Evolutionary conservation across 495 filamentous ascomycete species (phyloP), one percentile per base, ranked within the genome.

Genomic region (Amniculicola lignicola): DNA sequence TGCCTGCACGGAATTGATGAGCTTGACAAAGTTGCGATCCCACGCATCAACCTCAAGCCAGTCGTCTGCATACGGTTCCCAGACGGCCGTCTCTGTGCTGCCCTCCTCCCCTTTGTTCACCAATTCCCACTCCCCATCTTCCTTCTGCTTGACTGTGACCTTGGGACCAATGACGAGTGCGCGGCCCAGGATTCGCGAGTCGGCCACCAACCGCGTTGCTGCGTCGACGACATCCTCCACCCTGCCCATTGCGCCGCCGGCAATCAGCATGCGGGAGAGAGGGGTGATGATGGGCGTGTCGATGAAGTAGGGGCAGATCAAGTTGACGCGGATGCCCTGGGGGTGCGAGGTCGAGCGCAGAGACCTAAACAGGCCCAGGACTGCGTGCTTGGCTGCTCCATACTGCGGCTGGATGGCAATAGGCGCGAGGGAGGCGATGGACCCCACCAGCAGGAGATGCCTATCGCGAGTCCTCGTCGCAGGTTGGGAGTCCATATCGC

Each of bases 241-340:
- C 24, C 73, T 70, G 2, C 74, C 81, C 52, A 74, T 66, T 10
- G 68, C 73, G 0, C 70, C 70, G 12, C 84, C 84, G 1, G 82
- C 78, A 2, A 87, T 67, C 9, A 84, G 7, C 9, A 72, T 44
- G 33, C 77, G 62, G 6, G 58, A 80, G 0, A 38, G 31, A 5
- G 59, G 18, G 2, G 68, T 48, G 5, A 70, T 35, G 16, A 88
- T 69, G 2, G 81, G 79, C 14, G 85, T 87, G 43, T 84, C 77
- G 39, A 87, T 79, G 59, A 84, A 87, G 59, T 87, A 88, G 3
- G 84, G 84, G 50, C 70, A 75, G 12, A 88, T 48, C 36, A 84
- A 64, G 53, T 86, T 88, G 40, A 82, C 68, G 19, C 85, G 68
- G 5, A 88, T 67, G 1, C 79, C 79, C 23, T 69, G 53, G 21